Evolutionary conservation across 768 basidiomycete species (phyloP), one percentile per base, ranked within the genome.

Genomic region (Podaxis sp.): DNA sequence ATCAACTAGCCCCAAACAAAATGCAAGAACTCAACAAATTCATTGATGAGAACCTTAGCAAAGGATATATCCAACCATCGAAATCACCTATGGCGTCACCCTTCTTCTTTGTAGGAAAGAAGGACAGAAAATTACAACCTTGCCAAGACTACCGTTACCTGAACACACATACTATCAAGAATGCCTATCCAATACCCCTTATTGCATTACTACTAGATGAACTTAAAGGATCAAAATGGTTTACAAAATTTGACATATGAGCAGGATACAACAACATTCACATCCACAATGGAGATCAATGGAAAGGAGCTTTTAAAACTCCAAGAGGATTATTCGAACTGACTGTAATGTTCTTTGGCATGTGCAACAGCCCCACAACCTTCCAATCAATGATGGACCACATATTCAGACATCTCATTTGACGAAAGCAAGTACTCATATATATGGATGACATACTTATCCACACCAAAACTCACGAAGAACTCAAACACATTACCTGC

Each of bases 371-470:
- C 40, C 40, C 40, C 2, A 3, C 40, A 1, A 41, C 8, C 2
- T 41, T 41, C 10, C 40, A 41, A 17, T 12, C 11, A 3, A 41
- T 41, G 40, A 41, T 36, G 30, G 53, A 55, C 20, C 30, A 8
- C 13, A 55, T 55, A 37, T 22, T 55, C 2, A 7, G 1, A 0
- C 15, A 36, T 4, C 17, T n/a, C 4, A 10, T 50, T 1, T 0
- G 13, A 36, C 37, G n/a, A 37, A 17, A n/a, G 37, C 17, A n/a
- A 55, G 24, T 55, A 17, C 44, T 75, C 0, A 68, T 80, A 1
- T 80, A 83, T 64, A 65, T 81, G 28, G 77, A 80, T 72, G 2
- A 60, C 65, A 75, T 80, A 0, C 40, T 41, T 2, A 11, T 53
- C 2, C 15, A 13, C 10, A 36, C 52, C 1, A 22, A 49, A 48